Conservation (phyloP, 176 grass and related monocot species). For the Tillandsia fasciculata region DNA sequence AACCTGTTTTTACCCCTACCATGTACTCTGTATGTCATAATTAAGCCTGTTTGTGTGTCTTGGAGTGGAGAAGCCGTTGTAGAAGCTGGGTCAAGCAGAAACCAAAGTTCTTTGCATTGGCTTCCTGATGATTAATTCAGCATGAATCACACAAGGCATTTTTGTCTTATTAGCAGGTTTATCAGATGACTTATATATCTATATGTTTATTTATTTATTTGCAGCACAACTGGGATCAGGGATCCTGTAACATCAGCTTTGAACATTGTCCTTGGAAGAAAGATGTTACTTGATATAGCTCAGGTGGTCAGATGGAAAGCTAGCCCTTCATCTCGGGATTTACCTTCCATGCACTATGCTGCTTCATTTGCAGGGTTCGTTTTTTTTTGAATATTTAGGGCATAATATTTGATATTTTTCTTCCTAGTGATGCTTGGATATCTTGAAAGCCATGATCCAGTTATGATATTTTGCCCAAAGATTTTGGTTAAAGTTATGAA, state of each 20-base stretch:
- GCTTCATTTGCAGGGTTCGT: slow-evolving; percentile 92
- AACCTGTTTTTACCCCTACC: too few species aligned
- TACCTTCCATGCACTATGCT: slow-evolving; percentile 66
- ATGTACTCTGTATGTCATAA: too few species aligned
- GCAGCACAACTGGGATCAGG: slow-evolving; percentile 76
- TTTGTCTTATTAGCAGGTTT: slow-evolving; percentile 9
- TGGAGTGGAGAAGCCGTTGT: too few species aligned
- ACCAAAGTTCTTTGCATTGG: not conserved
- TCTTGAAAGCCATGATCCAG: too few species aligned
- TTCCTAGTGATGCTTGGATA: not conserved
- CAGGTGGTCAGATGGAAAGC: slow-evolving; percentile 92
- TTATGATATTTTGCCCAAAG: not conserved
- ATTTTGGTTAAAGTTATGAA: not conserved
- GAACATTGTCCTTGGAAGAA: slow-evolving; percentile 83
- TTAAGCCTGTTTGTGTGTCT: too few species aligned
- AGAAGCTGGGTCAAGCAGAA: too few species aligned
- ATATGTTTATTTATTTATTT: slow-evolving; percentile 11
- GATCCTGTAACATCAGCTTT: slow-evolving; percentile 90
- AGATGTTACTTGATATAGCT: slow-evolving; percentile 81
- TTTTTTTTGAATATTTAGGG: slow-evolving; percentile 1
- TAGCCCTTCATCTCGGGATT: slow-evolving; percentile 50
- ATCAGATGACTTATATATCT: not conserved
- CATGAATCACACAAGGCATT: not conserved
- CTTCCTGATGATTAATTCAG: not conserved
- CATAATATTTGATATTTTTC: not conserved